phyloP scores from a whole-genome alignment of 176 grass and related monocot genomes.

The Phoenix roebelenii region DNA sequence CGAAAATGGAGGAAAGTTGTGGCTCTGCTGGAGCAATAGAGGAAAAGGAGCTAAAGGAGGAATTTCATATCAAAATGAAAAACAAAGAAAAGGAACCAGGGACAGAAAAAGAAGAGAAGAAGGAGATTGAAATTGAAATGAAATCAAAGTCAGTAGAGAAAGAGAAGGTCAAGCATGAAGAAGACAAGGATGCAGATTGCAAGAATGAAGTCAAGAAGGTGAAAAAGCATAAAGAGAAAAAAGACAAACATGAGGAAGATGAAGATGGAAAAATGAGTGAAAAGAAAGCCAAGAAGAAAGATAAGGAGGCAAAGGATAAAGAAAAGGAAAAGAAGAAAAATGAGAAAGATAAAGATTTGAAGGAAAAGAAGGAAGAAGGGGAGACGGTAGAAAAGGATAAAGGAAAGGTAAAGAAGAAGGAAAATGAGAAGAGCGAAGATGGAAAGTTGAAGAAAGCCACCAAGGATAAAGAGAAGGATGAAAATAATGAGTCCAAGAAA shows the following conservation, averaged over 20 bases:
- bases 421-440: not conserved
- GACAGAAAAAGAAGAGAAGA: conserved; percentile 28
- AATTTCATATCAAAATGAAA: conserved; percentile 64
- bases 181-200: conserved; percentile 2
- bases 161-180: conserved; percentile 31
- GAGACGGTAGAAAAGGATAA: not conserved
- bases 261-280: not conserved
- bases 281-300: conserved; percentile 7
- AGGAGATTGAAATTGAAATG: conserved; percentile 41
- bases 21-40: conserved; percentile 2
- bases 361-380: not conserved
- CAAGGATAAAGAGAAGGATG: not conserved
- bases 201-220: conserved; percentile 7
- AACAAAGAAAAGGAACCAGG: conserved; percentile 31
- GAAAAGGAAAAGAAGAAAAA: not conserved
- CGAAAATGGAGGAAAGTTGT: conserved; percentile 35
- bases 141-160: conserved; percentile 42
- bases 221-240: conserved; percentile 17
- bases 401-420: not conserved
- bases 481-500: not conserved
- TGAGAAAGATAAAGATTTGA: not conserved
- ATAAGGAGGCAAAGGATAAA: no score
- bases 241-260: not conserved
- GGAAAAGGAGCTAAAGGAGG: conserved; percentile 28
- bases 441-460: not conserved